Evolutionary conservation across 2,329 filamentous ascomycete species (phyloP), one percentile per base, ranked within the genome.

Genomic region (Pyrenophora graminea): DNA sequence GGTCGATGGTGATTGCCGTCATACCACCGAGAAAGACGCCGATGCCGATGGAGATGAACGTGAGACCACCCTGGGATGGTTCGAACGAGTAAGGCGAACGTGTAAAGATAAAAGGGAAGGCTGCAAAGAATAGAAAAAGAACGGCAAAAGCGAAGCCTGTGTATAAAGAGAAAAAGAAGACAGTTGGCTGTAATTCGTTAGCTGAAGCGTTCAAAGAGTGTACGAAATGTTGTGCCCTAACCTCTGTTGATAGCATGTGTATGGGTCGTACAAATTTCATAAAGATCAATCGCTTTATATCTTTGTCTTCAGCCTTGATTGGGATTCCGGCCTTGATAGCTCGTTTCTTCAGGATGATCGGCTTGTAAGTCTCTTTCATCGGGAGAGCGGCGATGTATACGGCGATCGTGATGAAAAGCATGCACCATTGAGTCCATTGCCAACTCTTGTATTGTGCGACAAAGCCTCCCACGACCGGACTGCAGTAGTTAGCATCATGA

Each of bases 321-420:
- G 6, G 17, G 2, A 44, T 4, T 17, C 39, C 46, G 1, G 25
- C 56, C 23, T 63, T 66, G 51, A 73, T 73, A 4, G 70, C 69
- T 31, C 73, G 61, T 21, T 62, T 65, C 42, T 68, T 61, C 1
- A 83, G 67, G 1, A 83, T 78, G 49, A 74, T 68, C 1, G 74
- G 74, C 51, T 84, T 81, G 62, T 82, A 85, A 0, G 84, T 85
- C 62, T 87, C 84, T 27, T 74, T 68, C 58, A 77, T 78, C 2
- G 78, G 73, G 2, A 81, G 44, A 0, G 78, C 53, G 1, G 64
- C 49, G 15, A 75, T n/a, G 39, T 69, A 73, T 1, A 72, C 68
- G 6, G 68, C 66, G 2, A 75, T 52, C 0, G 70, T 67, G 52
- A 78, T 66, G 58, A 79, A 71, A 12, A 79, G 67, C 21, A 73